phyloP scores from a whole-genome alignment of 768 basidiomycete species.

The Suillus subluteus region DNA sequence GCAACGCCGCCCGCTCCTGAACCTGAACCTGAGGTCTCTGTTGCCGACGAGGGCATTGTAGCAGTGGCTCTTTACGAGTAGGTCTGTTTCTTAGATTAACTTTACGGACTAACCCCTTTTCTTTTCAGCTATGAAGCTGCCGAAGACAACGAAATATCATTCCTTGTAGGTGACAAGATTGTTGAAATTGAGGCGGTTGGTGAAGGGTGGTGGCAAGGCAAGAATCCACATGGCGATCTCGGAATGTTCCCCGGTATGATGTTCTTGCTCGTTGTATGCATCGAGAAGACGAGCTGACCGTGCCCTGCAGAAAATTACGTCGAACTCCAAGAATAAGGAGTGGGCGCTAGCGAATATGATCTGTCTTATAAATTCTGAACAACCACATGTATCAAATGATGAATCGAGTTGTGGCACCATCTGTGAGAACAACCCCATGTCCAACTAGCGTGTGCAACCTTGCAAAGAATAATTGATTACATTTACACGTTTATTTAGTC shows the following conservation, averaged over 20 bases:
- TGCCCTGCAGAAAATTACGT: slow-evolving; percentile 12
- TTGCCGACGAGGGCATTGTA: slow-evolving; percentile 57
- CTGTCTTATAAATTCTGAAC: neutral
- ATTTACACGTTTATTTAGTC: neutral
- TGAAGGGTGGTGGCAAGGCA: slow-evolving; percentile 92
- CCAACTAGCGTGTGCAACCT: neutral
- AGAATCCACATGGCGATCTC: slow-evolving; percentile 51
- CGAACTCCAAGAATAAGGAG: slow-evolving; percentile 2
- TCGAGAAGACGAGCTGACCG: neutral
- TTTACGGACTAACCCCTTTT: neutral
- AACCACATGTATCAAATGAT: slow-evolving; percentile 1
- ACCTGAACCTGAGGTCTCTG: slow-evolving; percentile 47
- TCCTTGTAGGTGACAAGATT: slow-evolving; percentile 83
- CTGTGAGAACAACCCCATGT: neutral
- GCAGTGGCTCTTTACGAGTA: slow-evolving; percentile 77
- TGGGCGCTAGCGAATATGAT: neutral
- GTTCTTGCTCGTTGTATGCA: slow-evolving; percentile 22
- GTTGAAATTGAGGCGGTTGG: slow-evolving; percentile 76
- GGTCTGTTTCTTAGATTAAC: slow-evolving; percentile 28
- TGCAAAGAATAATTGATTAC: neutral
- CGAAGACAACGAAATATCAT: slow-evolving; percentile 90
- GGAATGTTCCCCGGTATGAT: slow-evolving; percentile 79
- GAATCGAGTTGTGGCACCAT: neutral
- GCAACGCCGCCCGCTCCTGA: slow-evolving; percentile 42
- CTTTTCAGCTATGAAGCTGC: slow-evolving; percentile 77